phyloP scores from a whole-genome alignment of 192 early-diverging fungal species.

The Coemansia sp. region DNA sequence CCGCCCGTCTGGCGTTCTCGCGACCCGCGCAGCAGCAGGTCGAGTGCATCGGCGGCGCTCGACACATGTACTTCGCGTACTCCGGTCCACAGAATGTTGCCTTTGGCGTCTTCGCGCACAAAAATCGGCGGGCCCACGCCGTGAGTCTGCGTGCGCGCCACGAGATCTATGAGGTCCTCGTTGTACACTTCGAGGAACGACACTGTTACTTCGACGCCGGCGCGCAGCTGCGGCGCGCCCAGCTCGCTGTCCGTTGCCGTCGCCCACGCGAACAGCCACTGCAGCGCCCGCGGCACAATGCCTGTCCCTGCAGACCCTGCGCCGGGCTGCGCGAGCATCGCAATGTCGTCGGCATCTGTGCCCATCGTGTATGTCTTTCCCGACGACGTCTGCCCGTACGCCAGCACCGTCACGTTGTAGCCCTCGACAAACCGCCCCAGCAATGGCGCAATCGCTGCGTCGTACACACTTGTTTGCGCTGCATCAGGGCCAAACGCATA shows the following conservation, averaged over 20 bases:
- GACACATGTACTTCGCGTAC: conserved; percentile 75
- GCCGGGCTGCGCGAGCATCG: conserved; percentile 14
- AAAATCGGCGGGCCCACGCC: conserved; percentile 64
- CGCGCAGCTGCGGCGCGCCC: conserved; percentile 4
- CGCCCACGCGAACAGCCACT: conserved; percentile 59
- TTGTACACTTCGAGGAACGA: conserved; percentile 97
- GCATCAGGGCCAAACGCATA: conserved; percentile 63
- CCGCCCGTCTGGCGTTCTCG: conserved; percentile 82
- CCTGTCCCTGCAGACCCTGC: conserved; percentile 33
- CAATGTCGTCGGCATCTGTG: conserved; percentile 55
- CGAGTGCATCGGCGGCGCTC: conserved; percentile 71
- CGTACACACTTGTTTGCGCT: conserved; percentile 64
- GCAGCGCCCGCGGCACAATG: conserved; percentile 75
- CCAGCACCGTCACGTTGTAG: conserved; percentile 92
- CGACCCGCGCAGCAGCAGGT: conserved; percentile 67
- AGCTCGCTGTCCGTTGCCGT: neutral
- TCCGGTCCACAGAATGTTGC: conserved; percentile 84
- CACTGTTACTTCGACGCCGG: conserved; percentile 53
- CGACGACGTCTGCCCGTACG: conserved; percentile 90
- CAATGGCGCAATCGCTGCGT: conserved; percentile 55
- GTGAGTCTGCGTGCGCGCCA: conserved; percentile 63
- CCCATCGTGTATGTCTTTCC: conserved; percentile 99
- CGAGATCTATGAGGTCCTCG: conserved; percentile 91
- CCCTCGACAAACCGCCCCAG: conserved; percentile 69
- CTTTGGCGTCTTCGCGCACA: conserved; percentile 83